phyloP scores from a whole-genome alignment of 768 basidiomycete species.

The Podaxis carcinomalis region DNA sequence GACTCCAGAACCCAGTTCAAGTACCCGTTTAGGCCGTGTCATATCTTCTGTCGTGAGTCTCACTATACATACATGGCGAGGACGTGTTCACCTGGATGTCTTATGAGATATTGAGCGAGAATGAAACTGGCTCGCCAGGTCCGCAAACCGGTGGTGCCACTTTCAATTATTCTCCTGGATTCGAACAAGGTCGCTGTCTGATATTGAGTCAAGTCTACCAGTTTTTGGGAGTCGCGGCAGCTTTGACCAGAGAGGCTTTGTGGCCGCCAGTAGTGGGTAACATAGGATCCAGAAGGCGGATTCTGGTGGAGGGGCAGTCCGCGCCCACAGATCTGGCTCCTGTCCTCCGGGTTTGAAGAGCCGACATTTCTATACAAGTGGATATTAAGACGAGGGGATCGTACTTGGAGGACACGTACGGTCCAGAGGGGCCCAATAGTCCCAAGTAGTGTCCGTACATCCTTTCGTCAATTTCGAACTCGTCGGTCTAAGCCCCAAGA shows the following conservation, averaged over 20 bases:
- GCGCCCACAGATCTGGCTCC: constrained; percentile 22
- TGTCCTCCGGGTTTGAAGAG: constrained; percentile 15
- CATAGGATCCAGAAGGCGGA: constrained; percentile 51
- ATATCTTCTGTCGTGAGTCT: constrained; percentile 36
- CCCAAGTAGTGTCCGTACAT: constrained; percentile 62
- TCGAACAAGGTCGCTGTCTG: constrained; percentile 61
- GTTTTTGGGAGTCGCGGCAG: not conserved
- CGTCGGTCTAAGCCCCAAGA: constrained; percentile 30
- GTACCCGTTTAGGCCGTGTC: constrained; percentile 39
- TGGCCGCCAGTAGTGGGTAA: constrained; percentile 61
- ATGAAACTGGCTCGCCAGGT: constrained; percentile 76
- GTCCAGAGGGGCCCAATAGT: constrained; percentile 34
- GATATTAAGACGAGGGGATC: constrained; percentile 3
- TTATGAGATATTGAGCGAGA: constrained; percentile 57
- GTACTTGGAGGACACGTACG: constrained; percentile 20
- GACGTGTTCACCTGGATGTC: constrained; percentile 43
- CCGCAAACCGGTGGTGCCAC: constrained; percentile 73
- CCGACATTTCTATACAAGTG: constrained; percentile 17
- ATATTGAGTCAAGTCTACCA: constrained; percentile 23
- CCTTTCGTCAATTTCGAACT: constrained; percentile 55
- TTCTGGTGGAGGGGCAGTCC: constrained; percentile 21
- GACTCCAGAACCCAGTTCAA: constrained; percentile 74
- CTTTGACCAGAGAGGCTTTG: not conserved
- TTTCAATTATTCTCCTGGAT: constrained; percentile 68
- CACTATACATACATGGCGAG: not conserved